A percentile compares a stretch with the other conserved stretches of the same genome.
Conservation (phyloP, 768 basidiomycete genomes). For the Macrocybe gigantea region DNA sequence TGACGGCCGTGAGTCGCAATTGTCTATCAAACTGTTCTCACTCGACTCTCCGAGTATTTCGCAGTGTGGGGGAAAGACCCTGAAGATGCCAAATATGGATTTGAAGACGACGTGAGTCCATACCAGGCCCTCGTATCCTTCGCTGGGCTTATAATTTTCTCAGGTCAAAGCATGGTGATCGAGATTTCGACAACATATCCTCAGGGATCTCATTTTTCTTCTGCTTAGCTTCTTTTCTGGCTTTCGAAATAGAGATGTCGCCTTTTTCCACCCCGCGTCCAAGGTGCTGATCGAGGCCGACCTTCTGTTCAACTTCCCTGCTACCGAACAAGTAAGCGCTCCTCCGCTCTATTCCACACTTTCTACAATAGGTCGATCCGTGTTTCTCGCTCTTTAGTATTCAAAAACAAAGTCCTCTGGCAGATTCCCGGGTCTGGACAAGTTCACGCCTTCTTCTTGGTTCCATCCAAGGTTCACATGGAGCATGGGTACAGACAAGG, state of each 20-base stretch:
- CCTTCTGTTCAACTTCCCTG: conserved; percentile 75
- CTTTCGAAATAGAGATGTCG: conserved; percentile 68
- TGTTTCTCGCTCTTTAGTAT: conserved; percentile 18
- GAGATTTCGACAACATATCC: not conserved
- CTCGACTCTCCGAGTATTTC: not conserved
- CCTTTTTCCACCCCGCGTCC: conserved; percentile 63
- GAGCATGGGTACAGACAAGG: conserved; percentile 23
- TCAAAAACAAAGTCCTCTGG: conserved; percentile 23
- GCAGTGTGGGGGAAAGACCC: conserved; percentile 51
- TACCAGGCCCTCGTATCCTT: not conserved
- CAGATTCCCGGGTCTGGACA: conserved; percentile 21
- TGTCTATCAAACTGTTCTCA: not conserved
- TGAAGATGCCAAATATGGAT: conserved; percentile 57
- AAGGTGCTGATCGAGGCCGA: conserved; percentile 72
- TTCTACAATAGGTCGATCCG: not conserved
- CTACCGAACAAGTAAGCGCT: conserved; percentile 54
- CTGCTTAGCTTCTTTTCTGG: conserved; percentile 55
- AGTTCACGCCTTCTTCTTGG: conserved; percentile 20
- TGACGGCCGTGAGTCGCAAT: conserved; percentile 44
- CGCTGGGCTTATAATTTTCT: not conserved
- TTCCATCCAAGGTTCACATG: conserved; percentile 23
- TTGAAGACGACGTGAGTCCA: conserved; percentile 49
- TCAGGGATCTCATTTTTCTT: not conserved
- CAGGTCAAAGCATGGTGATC: conserved; percentile 41
- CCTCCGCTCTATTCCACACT: not conserved